Base-by-base conservation (phyloP, 2,329 filamentous ascomycete species). In the Botrytis squamosa region DNA sequence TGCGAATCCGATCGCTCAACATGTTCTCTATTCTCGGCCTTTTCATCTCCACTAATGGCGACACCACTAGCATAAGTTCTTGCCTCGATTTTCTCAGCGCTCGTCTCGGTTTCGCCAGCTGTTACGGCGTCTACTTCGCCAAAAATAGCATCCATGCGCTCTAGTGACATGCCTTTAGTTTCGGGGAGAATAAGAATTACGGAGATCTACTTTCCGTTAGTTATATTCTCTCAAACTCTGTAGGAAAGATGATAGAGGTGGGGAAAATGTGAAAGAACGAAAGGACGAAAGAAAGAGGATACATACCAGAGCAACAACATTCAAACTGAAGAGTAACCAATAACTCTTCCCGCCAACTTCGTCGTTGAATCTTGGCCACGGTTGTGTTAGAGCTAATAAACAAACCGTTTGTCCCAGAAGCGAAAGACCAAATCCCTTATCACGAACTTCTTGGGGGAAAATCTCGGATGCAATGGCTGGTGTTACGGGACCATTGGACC, bases 121-220 rank as follows among this genome's bases (percentile, higher is more conserved):
- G 73, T 74, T 12, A 78, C 77, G 40, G 78, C 78, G 60, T 79
- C 76, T 3, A 75, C 71, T 64, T 76, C 78, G 42, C 78, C 85
- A 85, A 89, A 89, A 5, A 88, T 82, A 81, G 75, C 62, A 20
- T 89, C 87, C 82, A 88, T 87, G 49, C 85, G 85, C 77, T 89
- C 87, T 5, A 89, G 83, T 4, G 85, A 64, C 62, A 64, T 64
- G n/a, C 85, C 85, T 78, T 87, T 88, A 3, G 87, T 89, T 78
- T 89, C 87, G 0, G 87, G 87, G 1, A 89, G 80, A 65, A 84
- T 84, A 77, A 86, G 84, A 75, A 83, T 87, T 4, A 87, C 84
- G 78, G 85, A 88, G 7, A 85, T 75, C 71, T 73, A 4, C 44
- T 67, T 46, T 59, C 12, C 1, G n/a, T 65, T 65, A 44, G 8